Conservation (phyloP, 768 basidiomycete genomes). For the Podaxis rugospora region DNA sequence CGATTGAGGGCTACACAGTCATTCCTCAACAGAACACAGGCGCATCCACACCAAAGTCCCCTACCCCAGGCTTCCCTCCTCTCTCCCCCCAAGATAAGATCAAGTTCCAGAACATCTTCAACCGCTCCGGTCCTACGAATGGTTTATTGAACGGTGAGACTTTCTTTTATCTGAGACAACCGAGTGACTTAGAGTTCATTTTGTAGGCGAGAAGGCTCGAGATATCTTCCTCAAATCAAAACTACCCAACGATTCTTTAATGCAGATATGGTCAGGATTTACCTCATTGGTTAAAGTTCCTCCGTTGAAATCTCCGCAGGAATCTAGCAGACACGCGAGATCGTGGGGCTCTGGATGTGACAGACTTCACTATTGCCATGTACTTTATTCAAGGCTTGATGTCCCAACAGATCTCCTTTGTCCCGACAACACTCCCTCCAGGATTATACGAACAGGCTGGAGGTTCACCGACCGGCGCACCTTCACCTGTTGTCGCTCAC, state of each 20-base stretch:
- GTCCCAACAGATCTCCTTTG: conserved; percentile 66
- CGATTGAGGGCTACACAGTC: conserved; percentile 64
- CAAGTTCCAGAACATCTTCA: conserved; percentile 82
- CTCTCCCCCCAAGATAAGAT: conserved; percentile 76
- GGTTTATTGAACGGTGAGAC: conserved; percentile 73
- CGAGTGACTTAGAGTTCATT: not conserved
- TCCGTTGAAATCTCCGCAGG: conserved; percentile 40
- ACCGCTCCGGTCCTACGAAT: conserved; percentile 61
- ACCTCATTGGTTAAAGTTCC: not conserved
- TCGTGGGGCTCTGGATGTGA: conserved; percentile 80
- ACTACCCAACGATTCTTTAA: conserved; percentile 79
- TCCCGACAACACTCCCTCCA: conserved; percentile 75
- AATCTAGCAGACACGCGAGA: conserved; percentile 92
- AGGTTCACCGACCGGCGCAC: conserved; percentile 24
- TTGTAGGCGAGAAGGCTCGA: conserved; percentile 78
- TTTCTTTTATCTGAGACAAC: not conserved
- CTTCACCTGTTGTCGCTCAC: conserved; percentile 42
- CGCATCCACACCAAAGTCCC: conserved; percentile 60
- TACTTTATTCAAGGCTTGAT: conserved; percentile 93
- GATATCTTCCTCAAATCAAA: conserved; percentile 91
- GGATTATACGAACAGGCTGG: conserved; percentile 83
- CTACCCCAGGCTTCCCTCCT: conserved; percentile 56
- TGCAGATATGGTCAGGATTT: conserved; percentile 80
- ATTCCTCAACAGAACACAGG: conserved; percentile 57
- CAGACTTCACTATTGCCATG: conserved; percentile 96